phyloP scores from a whole-genome alignment of 1,284 basidiomycete species.

The Boletus putidus region DNA sequence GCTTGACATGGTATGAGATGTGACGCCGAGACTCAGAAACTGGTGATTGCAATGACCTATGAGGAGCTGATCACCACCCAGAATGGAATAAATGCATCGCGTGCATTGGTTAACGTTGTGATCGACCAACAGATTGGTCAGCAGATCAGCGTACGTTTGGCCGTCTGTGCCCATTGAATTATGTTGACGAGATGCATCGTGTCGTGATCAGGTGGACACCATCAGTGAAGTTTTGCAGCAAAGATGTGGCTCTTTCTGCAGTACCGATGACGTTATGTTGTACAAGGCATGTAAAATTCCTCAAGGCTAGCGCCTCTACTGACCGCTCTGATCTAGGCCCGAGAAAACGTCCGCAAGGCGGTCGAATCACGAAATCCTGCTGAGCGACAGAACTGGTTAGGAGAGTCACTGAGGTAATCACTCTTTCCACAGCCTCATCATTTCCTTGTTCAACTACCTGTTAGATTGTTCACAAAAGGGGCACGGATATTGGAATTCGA shows the following conservation, averaged over 20 bases:
- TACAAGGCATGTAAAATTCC: conserved; percentile 70
- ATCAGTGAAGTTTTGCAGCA: conserved; percentile 94
- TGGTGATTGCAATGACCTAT: conserved; percentile 72
- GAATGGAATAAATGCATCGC: conserved; percentile 79
- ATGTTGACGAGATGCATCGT: conserved; percentile 18
- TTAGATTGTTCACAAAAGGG: conserved; percentile 84
- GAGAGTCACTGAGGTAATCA: conserved; percentile 75
- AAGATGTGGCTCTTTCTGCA: conserved; percentile 96
- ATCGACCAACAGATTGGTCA: conserved; percentile 98
- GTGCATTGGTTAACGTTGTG: conserved; percentile 89
- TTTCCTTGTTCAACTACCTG: conserved; percentile 10
- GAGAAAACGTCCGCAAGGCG: conserved; percentile 90
- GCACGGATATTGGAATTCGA: conserved; percentile 83
- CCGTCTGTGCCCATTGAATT: background rate
- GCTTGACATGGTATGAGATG: conserved; percentile 50
- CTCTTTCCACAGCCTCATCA: background rate
- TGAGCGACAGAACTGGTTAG: conserved; percentile 75
- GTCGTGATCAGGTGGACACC: conserved; percentile 75
- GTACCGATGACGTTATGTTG: conserved; percentile 95
- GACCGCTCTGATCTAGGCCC: conserved; percentile 57
- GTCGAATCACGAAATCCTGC: conserved; percentile 73
- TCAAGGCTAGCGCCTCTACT: conserved; percentile 12
- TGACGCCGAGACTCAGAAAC: conserved; percentile 65
- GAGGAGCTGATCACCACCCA: conserved; percentile 82
- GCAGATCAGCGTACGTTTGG: conserved; percentile 78